A percentile compares a stretch with the other conserved stretches of the same genome.
Evolutionary conservation across 495 filamentous ascomycete species (phyloP).

Genomic region (Cladorrhinum samala): DNA sequence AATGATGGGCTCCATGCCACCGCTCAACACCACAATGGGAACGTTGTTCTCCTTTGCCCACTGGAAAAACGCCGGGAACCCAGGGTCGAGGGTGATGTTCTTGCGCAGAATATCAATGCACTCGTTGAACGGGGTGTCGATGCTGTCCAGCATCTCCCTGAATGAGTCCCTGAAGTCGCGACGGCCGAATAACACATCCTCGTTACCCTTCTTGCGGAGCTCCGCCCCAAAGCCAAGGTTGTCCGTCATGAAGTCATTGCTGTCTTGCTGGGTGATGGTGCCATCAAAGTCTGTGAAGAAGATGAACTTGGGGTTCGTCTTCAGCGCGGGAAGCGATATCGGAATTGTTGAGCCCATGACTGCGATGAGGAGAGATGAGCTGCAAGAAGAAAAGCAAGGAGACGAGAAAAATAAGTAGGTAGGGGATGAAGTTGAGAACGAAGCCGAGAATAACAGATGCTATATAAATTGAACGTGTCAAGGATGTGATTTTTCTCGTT

Average conservation of each 20-base stretch:
- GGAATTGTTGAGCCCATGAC: constrained; percentile 24
- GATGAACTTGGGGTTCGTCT: constrained; percentile 71
- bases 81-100: constrained; percentile 81
- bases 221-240: constrained; percentile 74
- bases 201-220: constrained; percentile 59
- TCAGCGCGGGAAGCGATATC: constrained; percentile 45
- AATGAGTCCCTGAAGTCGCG: constrained; percentile 78
- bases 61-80: constrained; percentile 78
- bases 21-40: constrained; percentile 83
- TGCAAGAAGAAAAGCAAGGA: not conserved
- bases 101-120: constrained; percentile 68
- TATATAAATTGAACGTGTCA: not conserved
- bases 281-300: constrained; percentile 99
- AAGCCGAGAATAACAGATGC: too few relatives aligned
- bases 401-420: not conserved
- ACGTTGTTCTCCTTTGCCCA: constrained; percentile 77
- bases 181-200: constrained; percentile 61
- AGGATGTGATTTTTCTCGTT: too few relatives aligned
- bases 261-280: constrained; percentile 85
- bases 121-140: constrained; percentile 68
- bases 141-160: constrained; percentile 77
- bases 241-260: constrained; percentile 94
- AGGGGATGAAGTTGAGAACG: not conserved
- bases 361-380: not conserved
- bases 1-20: constrained; percentile 91